These are phyloP conservation scores for Apostasia ramifera DNA, from an alignment of 106 monocot species.

Conservation along the genomic window DNA sequence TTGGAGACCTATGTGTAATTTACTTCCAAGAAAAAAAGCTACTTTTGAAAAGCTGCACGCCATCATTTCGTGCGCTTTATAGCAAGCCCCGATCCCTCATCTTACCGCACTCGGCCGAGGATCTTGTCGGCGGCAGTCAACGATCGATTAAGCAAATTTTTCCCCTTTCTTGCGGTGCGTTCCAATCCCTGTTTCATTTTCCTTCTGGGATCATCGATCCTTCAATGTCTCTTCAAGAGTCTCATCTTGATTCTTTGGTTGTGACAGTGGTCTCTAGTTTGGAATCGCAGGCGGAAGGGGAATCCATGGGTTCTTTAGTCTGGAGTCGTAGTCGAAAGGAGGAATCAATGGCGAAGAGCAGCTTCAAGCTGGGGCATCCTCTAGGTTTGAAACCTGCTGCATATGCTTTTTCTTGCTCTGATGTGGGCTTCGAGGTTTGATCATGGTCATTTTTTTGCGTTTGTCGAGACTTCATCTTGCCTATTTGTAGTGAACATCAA, in stretches of 20 bases:
- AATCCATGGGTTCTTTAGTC: too few relatives aligned
- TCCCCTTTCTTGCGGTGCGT: background rate
- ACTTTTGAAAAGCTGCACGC: too few relatives aligned
- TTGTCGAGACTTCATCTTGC: too few relatives aligned
- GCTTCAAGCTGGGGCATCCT: constrained; percentile 19
- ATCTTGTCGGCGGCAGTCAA: background rate
- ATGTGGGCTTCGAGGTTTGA: background rate
- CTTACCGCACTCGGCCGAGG: too few relatives aligned
- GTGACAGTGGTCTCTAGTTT: background rate
- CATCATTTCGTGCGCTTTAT: too few relatives aligned
- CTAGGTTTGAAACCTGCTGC: constrained; percentile 11
- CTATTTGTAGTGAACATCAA: too few relatives aligned
- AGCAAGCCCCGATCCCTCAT: too few relatives aligned
- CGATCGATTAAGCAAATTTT: background rate
- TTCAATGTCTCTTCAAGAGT: background rate
- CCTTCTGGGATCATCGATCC: constrained; percentile 1
- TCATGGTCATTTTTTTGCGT: background rate
- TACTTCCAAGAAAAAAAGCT: too few relatives aligned
- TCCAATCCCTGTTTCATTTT: background rate
- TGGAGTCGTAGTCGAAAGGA: background rate
- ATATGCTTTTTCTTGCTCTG: background rate
- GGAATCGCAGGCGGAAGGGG: background rate
- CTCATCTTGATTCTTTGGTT: background rate
- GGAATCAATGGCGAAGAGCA: constrained; percentile 17
- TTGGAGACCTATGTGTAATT: too few relatives aligned